A percentile compares a stretch with the other conserved stretches of the same genome.
phyloP scores from a whole-genome alignment of 140 eudicot genomes.

The Flaveria floridana region DNA sequence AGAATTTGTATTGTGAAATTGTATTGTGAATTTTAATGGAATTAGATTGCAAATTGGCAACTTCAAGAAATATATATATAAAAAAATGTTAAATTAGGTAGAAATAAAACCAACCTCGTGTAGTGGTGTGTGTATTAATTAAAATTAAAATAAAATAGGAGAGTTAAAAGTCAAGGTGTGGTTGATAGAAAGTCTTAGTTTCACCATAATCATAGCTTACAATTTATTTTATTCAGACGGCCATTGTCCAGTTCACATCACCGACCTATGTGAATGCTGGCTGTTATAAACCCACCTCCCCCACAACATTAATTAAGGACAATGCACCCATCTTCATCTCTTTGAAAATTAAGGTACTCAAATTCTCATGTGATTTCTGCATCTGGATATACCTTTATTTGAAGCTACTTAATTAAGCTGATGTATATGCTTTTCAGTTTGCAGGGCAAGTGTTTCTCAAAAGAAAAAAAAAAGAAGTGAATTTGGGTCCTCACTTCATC shows the following conservation, averaged over 20 bases:
- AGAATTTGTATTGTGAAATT: too few species aligned
- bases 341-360: too few species aligned
- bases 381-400: too few species aligned
- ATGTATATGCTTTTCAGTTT: too few species aligned
- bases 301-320: background rate
- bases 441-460: background rate
- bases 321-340: background rate
- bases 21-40: too few species aligned
- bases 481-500: background rate
- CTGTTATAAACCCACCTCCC: constrained; percentile 18
- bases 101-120: background rate
- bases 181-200: constrained; percentile 28
- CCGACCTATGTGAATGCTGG: constrained; percentile 31
- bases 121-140: constrained; percentile 2
- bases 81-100: background rate
- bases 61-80: too few species aligned
- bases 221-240: constrained; percentile 27
- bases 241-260: constrained; percentile 55
- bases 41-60: too few species aligned
- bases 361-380: too few species aligned
- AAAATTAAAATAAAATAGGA: constrained; percentile 16
- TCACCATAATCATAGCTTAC: constrained; percentile 27
- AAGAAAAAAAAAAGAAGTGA: too few species aligned
- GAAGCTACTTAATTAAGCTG: too few species aligned
- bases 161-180: constrained; percentile 32